Evolutionary conservation across 2,329 filamentous ascomycete species (phyloP).

Genomic region (Lecanicillium sp.): DNA sequence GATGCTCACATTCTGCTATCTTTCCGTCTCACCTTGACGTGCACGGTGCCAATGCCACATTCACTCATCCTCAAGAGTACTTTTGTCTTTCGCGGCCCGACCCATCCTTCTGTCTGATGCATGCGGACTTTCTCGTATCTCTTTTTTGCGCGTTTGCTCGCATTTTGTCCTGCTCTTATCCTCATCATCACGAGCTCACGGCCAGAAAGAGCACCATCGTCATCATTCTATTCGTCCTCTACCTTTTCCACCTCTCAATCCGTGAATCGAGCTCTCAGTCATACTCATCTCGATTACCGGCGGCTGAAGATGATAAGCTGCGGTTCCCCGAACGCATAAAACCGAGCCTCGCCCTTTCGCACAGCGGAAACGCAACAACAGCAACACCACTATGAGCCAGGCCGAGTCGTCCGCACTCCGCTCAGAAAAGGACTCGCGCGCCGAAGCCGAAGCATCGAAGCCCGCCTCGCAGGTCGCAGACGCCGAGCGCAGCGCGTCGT

Average conservation of each 20-base stretch:
- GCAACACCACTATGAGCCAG: slow-evolving; percentile 7
- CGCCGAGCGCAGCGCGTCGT: slow-evolving; percentile 5
- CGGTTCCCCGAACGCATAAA: neutral
- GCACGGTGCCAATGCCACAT: neutral
- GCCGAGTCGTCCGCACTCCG: neutral
- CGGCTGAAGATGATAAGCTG: neutral
- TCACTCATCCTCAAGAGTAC: slow-evolving; percentile 1
- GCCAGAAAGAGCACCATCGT: too few relatives aligned
- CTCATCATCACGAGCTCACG: too few relatives aligned
- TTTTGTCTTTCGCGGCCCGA: neutral
- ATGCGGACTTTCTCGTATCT: neutral
- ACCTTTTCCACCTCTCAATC: neutral
- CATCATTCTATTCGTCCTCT: too few relatives aligned
- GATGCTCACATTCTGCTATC: slow-evolving; percentile 12
- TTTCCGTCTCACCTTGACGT: neutral
- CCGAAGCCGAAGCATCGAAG: neutral
- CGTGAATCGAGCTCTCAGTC: neutral
- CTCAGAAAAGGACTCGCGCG: neutral
- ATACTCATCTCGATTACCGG: neutral
- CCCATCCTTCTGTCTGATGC: neutral
- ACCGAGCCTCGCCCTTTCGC: too few relatives aligned
- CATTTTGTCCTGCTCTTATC: too few relatives aligned
- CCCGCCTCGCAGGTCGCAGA: slow-evolving; percentile 3
- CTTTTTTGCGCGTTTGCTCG: too few relatives aligned
- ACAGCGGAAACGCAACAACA: too few relatives aligned